Evolutionary conservation across 2,329 filamentous ascomycete genomes (phyloP).

Genomic region (Aspergillus fumigatiaffinis): DNA sequence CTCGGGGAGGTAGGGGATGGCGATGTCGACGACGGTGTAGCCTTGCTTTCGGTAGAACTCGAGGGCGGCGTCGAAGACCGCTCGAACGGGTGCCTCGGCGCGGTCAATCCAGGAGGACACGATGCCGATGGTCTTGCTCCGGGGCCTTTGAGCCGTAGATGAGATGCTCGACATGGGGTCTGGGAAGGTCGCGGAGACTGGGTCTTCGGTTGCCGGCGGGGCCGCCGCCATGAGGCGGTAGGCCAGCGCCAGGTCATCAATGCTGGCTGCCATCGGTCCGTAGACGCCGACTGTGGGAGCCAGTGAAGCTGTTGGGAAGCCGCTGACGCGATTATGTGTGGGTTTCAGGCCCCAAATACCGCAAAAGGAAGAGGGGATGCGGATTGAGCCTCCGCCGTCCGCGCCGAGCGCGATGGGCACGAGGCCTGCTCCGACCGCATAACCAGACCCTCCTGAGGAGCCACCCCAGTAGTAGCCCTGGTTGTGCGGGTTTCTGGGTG

Average conservation of each 20-base stretch:
- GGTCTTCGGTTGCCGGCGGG: conserved; percentile 56
- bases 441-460: conserved; percentile 73
- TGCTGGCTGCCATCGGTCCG: conserved; percentile 72
- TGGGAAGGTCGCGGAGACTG: conserved; percentile 60
- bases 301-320: conserved; percentile 55
- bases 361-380: conserved; percentile 71
- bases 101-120: conserved; percentile 65
- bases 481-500: conserved; percentile 75
- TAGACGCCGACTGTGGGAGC: conserved; percentile 62
- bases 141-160: conserved; percentile 26
- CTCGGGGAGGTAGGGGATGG: conserved; percentile 58
- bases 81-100: conserved; percentile 60
- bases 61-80: conserved; percentile 60
- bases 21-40: conserved; percentile 46
- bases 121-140: conserved; percentile 65
- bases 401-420: conserved; percentile 70
- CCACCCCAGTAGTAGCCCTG: conserved; percentile 73
- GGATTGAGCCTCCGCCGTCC: conserved; percentile 71
- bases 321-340: conserved; percentile 65
- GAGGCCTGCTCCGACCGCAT: conserved; percentile 65
- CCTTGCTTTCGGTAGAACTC: conserved; percentile 45
- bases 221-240: conserved; percentile 73
- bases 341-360: conserved; percentile 80
- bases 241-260: conserved; percentile 73
- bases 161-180: conserved; percentile 47